Percentiles rank a stretch among this genome's conserved stretches.
Evolutionary conservation across 2,329 filamentous ascomycete genomes (phyloP).

Genomic region (Simplicillium sp.): DNA sequence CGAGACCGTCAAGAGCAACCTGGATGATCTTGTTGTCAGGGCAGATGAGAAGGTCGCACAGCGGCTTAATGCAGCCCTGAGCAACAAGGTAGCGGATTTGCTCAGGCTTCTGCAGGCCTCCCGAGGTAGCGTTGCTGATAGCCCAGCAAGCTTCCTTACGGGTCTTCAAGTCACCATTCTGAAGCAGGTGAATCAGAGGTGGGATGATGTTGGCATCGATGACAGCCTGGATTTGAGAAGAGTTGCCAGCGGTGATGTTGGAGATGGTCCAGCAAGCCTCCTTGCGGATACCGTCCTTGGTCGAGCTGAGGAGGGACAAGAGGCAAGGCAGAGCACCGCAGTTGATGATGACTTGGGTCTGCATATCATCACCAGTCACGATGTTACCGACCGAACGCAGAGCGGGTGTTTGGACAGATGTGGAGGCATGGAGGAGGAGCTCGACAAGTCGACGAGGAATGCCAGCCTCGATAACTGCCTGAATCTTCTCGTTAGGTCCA

Average conservation of each 20-base stretch:
- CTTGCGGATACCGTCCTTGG: conserved; percentile 98
- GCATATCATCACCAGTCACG: conserved; percentile 94
- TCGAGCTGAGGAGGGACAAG: conserved; percentile 88
- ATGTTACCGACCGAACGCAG: conserved; percentile 98
- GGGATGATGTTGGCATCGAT: conserved; percentile 96
- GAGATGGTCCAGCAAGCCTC: conserved; percentile 99
- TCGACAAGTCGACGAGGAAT: conserved; percentile 95
- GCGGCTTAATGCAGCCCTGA: conserved; percentile 92
- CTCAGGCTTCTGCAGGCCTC: conserved; percentile 95
- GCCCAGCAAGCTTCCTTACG: conserved; percentile 99
- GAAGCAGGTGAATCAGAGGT: conserved; percentile 88
- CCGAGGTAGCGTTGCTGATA: conserved; percentile 96
- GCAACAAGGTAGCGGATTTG: conserved; percentile 93
- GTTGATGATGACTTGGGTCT: conserved; percentile 99
- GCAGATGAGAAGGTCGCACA: conserved; percentile 90
- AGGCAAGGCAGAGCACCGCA: conserved; percentile 87
- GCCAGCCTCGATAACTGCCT: conserved; percentile 95
- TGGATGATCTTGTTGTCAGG: conserved; percentile 99
- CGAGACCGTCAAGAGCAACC: conserved; percentile 90
- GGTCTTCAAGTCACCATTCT: conserved; percentile 97
- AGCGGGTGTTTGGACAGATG: conserved; percentile 94
- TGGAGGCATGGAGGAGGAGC: conserved; percentile 95
- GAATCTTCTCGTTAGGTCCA: conserved; percentile 97
- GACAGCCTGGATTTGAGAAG: conserved; percentile 91
- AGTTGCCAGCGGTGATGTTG: conserved; percentile 97